These are phyloP conservation scores for Aquilaria malaccensis DNA, from an alignment of 345 rosid genomes.

Conservation along the genomic window DNA sequence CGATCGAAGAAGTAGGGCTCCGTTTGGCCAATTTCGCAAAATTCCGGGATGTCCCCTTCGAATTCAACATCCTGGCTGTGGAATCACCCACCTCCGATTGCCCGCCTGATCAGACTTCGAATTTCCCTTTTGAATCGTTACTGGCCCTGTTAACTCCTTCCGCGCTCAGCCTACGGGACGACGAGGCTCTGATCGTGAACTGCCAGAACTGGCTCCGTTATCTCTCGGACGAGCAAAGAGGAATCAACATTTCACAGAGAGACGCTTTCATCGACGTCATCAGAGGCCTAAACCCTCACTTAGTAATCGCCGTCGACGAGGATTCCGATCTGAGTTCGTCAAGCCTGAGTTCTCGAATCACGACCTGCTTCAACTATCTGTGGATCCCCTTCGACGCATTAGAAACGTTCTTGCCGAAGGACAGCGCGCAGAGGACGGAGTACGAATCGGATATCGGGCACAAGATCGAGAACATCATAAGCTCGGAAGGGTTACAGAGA, in stretches of 20 bases:
- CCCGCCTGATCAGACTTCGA: too few species aligned
- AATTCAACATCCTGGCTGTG: constrained; percentile 30
- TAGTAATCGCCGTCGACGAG: constrained; percentile 48
- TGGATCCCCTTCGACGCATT: constrained; percentile 77
- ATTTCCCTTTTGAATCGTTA: constrained; percentile 27
- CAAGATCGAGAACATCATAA: constrained; percentile 49
- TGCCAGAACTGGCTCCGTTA: constrained; percentile 69
- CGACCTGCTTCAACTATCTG: constrained; percentile 53
- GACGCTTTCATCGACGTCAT: constrained; percentile 37
- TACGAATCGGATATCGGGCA: constrained; percentile 58
- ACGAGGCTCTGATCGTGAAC: constrained; percentile 56
- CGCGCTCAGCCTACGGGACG: constrained; percentile 27
- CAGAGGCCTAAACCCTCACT: constrained; percentile 38
- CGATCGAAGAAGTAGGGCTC: constrained; percentile 44
- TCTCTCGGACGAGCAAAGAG: constrained; percentile 33
- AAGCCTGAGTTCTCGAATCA: constrained; percentile 41
- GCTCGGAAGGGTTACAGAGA: constrained; percentile 45
- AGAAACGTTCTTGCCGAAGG: constrained; percentile 65
- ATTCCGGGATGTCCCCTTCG: constrained; percentile 47
- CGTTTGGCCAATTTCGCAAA: constrained; percentile 54
- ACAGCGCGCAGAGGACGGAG: constrained; percentile 48
- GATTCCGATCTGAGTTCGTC: constrained; percentile 47
- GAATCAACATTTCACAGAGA: constrained; percentile 20
- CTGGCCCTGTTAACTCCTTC: constrained; percentile 29
- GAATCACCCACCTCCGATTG: constrained; percentile 7